phyloP scores from a whole-genome alignment of 2,329 filamentous ascomycete species.

The Penicillium sp. region DNA sequence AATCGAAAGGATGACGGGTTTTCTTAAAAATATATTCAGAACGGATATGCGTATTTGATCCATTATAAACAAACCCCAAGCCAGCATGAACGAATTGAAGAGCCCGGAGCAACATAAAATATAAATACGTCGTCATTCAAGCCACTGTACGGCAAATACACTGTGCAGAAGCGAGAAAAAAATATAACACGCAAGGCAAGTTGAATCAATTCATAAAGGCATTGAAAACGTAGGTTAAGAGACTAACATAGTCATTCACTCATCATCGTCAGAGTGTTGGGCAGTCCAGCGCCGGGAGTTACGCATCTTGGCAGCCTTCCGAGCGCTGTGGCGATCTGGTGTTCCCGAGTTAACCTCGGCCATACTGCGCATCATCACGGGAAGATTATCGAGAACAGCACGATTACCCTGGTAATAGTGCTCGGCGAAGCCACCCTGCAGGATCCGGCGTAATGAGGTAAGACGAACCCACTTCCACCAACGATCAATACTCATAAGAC shows the following conservation, averaged over 20 bases:
- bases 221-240: background rate
- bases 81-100: no score
- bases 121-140: background rate
- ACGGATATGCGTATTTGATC: slow-evolving; percentile 10
- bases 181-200: background rate
- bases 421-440: slow-evolving; percentile 65
- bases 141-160: background rate
- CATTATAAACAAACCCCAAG: slow-evolving; percentile 7
- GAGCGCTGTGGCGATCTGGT: slow-evolving; percentile 30
- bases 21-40: background rate
- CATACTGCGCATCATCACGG: slow-evolving; percentile 47
- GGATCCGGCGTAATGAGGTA: slow-evolving; percentile 62
- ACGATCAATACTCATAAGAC: slow-evolving; percentile 67
- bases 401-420: slow-evolving; percentile 66
- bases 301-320: slow-evolving; percentile 33
- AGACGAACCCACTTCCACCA: slow-evolving; percentile 75
- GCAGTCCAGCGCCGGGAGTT: slow-evolving; percentile 34
- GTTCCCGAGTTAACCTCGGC: slow-evolving; percentile 14
- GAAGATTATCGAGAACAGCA: slow-evolving; percentile 63
- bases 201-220: background rate
- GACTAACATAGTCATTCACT: slow-evolving; percentile 1
- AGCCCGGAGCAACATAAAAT: background rate
- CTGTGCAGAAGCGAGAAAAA: background rate
- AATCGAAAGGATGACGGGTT: no score
- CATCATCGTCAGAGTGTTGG: slow-evolving; percentile 36